Percentiles rank a stretch among this genome's conserved stretches.
These are phyloP conservation scores for Anacardium occidentale DNA, from an alignment of 345 rosid genomes.

Conservation along the genomic window DNA sequence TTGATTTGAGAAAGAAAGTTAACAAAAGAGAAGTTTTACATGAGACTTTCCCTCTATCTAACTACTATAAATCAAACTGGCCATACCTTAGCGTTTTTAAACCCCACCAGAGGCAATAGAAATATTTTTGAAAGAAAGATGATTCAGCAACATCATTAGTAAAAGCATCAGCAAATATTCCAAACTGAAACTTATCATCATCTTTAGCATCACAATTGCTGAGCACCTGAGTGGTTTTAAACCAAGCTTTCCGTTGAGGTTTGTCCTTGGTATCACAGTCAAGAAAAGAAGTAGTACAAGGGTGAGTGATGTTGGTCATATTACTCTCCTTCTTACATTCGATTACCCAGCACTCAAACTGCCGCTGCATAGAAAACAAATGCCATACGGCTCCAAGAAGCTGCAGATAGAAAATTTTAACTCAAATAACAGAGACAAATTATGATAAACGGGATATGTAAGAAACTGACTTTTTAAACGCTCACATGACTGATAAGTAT, in stretches of 20 bases:
- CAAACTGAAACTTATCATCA: constrained; percentile 54
- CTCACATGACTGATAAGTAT: constrained; percentile 82
- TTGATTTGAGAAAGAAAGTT: no score
- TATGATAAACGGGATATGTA: no score
- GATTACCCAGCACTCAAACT: constrained; percentile 59
- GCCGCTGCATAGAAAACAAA: constrained; percentile 67
- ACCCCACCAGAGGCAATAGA: constrained; percentile 96
- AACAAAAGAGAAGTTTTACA: no score
- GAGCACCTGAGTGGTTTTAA: constrained; percentile 43
- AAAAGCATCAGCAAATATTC: constrained; percentile 74
- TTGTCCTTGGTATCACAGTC: constrained; percentile 51
- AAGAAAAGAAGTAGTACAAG: constrained; percentile 50
- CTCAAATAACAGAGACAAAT: background rate
- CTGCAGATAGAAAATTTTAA: constrained; percentile 33
- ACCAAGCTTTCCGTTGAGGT: constrained; percentile 62
- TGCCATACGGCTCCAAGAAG: constrained; percentile 83
- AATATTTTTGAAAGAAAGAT: constrained; percentile 55
- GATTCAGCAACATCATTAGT: constrained; percentile 58
- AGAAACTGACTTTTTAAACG: background rate
- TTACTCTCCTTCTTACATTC: constrained; percentile 59
- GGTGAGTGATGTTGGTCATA: constrained; percentile 37
- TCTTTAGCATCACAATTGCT: constrained; percentile 51
- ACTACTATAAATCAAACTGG: background rate
- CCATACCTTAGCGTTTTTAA: constrained; percentile 66
- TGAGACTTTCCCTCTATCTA: no score